Evolutionary conservation across 2,329 filamentous ascomycete genomes (phyloP).

Genomic region (Xenosphaeropsis pyriputrescens): DNA sequence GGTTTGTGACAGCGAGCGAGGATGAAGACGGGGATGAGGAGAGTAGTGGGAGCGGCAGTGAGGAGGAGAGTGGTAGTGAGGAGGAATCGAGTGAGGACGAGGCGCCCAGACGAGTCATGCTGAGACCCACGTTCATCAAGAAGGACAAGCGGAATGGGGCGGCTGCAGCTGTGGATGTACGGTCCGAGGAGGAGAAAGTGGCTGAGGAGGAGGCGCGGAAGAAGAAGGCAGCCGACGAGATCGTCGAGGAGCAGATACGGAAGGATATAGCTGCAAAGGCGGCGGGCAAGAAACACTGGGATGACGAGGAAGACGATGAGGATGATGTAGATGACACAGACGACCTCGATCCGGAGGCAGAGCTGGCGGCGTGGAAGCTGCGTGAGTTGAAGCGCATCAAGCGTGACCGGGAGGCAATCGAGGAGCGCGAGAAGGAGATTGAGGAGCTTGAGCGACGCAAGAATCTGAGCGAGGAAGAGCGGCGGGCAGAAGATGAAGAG

Average conservation of each 20-base stretch:
- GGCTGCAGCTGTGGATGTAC: slow-evolving; percentile 13
- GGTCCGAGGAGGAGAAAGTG: slow-evolving; percentile 24
- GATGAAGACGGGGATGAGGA: slow-evolving; percentile 20
- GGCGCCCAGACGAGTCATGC: slow-evolving; percentile 38
- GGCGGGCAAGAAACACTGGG: slow-evolving; percentile 74
- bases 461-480: slow-evolving; percentile 76
- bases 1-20: slow-evolving; percentile 41
- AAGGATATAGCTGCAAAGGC: slow-evolving; percentile 64
- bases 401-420: slow-evolving; percentile 72
- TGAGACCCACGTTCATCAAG: slow-evolving; percentile 48
- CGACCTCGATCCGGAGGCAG: slow-evolving; percentile 71
- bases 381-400: slow-evolving; percentile 82
- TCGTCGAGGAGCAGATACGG: slow-evolving; percentile 81
- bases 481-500: slow-evolving; percentile 69
- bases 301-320: slow-evolving; percentile 51
- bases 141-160: slow-evolving; percentile 32
- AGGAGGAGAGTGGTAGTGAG: slow-evolving; percentile 12
- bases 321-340: slow-evolving; percentile 83
- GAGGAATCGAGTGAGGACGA: slow-evolving; percentile 38
- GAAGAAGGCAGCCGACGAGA: slow-evolving; percentile 57
- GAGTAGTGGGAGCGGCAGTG: slow-evolving; percentile 18
- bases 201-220: slow-evolving; percentile 46
- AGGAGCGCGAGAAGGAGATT: slow-evolving; percentile 67
- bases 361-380: slow-evolving; percentile 86
- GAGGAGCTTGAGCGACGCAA: slow-evolving; percentile 81